A percentile compares a stretch with the other conserved stretches of the same genome.
These are phyloP conservation scores for Parathielavia hyrcaniae DNA, from an alignment of 495 filamentous ascomycete genomes.

Conservation along the genomic window DNA sequence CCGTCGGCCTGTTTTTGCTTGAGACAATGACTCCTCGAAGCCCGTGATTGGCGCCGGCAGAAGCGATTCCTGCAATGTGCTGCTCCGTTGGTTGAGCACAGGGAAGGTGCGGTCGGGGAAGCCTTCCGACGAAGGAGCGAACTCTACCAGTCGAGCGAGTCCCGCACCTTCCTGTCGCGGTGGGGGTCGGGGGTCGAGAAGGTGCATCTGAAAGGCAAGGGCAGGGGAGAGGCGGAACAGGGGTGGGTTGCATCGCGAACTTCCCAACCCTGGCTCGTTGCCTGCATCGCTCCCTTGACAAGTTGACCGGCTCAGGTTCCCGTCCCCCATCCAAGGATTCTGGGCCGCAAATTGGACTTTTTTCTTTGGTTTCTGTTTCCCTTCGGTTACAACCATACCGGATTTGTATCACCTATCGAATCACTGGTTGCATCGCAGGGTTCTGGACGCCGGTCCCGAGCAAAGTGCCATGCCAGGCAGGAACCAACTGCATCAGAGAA, in stretches of 20 bases:
- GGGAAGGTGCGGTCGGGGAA: conserved; percentile 6
- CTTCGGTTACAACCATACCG: conserved; percentile 11
- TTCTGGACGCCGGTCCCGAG: not conserved
- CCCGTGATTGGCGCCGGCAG: not conserved
- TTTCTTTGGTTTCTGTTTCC: not conserved
- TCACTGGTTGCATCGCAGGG: conserved; percentile 6
- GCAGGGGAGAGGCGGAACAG: too few species aligned
- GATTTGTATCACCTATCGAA: conserved; percentile 7
- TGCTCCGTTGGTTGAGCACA: conserved; percentile 6
- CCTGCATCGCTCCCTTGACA: not conserved
- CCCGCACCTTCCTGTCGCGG: not conserved
- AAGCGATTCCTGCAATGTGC: not conserved
- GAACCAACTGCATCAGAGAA: not conserved
- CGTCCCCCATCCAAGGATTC: not conserved
- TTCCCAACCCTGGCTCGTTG: too few species aligned
- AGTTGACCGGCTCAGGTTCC: not conserved
- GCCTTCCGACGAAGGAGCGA: conserved; percentile 3
- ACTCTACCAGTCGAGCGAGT: not conserved
- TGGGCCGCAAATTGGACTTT: not conserved
- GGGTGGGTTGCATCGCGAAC: too few species aligned
- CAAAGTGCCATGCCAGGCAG: conserved; percentile 4
- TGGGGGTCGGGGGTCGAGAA: too few species aligned
- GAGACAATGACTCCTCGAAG: not conserved
- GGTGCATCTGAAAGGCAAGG: not conserved
- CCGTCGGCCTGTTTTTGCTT: not conserved